These are phyloP conservation scores for Botrytis porri DNA, from an alignment of 2,329 filamentous ascomycete species.

Conservation along the genomic window DNA sequence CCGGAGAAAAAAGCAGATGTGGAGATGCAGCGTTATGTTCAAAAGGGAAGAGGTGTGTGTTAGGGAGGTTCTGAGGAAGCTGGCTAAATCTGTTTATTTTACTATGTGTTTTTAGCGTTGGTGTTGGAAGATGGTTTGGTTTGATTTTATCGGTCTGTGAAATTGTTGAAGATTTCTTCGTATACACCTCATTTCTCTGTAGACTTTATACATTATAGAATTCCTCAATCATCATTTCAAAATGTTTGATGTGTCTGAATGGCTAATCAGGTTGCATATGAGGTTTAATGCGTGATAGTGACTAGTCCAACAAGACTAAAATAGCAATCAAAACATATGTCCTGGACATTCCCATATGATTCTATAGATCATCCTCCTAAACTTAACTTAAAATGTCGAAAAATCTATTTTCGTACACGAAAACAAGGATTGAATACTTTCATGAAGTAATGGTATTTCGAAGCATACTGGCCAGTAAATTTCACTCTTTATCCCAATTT, in stretches of 20 bases:
- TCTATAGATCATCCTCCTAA: too few relatives aligned
- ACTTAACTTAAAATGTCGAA: too few relatives aligned
- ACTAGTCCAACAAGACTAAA: too few relatives aligned
- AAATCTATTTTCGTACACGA: background rate
- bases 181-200: background rate
- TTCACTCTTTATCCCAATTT: background rate
- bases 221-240: background rate
- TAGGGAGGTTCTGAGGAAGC: background rate
- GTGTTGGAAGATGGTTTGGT: background rate
- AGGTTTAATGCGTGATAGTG: background rate
- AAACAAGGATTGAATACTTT: background rate
- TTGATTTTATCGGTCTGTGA: background rate
- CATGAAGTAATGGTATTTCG: background rate
- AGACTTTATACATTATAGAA: background rate
- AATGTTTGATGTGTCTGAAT: background rate
- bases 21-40: constrained; percentile 11
- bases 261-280: background rate
- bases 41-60: background rate
- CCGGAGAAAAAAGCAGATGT: constrained; percentile 8
- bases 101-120: background rate
- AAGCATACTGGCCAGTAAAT: background rate
- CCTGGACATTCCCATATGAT: fast-evolving
- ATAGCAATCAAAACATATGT: background rate
- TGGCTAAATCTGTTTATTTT: background rate
- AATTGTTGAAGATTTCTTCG: background rate